These are phyloP conservation scores for Manihot esculenta DNA, from an alignment of 441 rosid genomes.

Conservation along the genomic window DNA sequence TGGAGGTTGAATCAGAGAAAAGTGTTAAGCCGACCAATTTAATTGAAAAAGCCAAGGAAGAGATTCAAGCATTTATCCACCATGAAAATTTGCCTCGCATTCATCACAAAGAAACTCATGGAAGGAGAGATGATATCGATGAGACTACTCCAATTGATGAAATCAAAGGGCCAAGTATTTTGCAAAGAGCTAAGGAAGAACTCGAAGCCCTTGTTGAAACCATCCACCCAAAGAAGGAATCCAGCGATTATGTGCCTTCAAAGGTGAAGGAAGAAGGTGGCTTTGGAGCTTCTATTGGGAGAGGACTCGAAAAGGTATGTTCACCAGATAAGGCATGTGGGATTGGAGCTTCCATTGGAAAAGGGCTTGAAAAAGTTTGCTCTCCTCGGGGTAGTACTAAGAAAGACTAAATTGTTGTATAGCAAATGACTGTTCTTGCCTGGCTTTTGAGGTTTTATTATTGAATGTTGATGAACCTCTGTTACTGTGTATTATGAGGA, in stretches of 20 bases:
- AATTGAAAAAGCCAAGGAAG: constrained; percentile 39
- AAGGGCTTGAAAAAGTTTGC: constrained; percentile 50
- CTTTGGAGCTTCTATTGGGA: constrained; percentile 41
- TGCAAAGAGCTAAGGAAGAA: constrained; percentile 65
- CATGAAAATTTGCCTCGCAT: constrained; percentile 21
- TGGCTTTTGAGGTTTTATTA: not conserved
- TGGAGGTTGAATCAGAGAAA: constrained; percentile 2
- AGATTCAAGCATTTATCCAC: constrained; percentile 35
- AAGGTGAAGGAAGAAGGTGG: constrained; percentile 38
- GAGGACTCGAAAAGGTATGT: constrained; percentile 44
- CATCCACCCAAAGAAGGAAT: constrained; percentile 45
- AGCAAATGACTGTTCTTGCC: not conserved
- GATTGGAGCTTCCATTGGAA: constrained; percentile 42
- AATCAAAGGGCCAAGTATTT: constrained; percentile 63
- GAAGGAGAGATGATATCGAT: constrained; percentile 41
- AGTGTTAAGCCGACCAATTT: constrained; percentile 26
- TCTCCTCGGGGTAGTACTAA: constrained; percentile 38
- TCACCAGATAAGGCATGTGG: constrained; percentile 43
- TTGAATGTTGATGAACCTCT: no score
- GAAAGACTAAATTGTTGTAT: constrained; percentile 19
- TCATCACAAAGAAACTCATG: constrained; percentile 47
- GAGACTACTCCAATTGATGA: constrained; percentile 43
- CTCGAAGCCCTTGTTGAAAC: constrained; percentile 51
- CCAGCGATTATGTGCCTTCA: constrained; percentile 19
- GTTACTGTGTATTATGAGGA: no score